A percentile compares a stretch with the other conserved stretches of the same genome.
Conservation (phyloP, 805 yeast genomes). For the Pichia kluyveri region DNA sequence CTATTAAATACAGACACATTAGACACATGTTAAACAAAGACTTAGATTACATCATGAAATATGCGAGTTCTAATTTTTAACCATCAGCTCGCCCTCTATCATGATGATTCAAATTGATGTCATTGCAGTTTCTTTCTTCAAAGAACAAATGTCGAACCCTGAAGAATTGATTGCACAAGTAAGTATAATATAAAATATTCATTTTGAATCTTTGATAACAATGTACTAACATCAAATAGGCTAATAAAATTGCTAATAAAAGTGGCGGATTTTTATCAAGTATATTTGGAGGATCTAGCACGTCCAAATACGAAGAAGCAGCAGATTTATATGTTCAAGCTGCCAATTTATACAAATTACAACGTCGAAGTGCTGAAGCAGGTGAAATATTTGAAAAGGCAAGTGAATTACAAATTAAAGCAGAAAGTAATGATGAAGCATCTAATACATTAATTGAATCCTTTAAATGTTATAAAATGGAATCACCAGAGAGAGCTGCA, state of each 20-base stretch:
- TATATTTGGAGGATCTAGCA: conserved; percentile 53
- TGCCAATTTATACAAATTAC: conserved; percentile 78
- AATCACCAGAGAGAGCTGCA: conserved; percentile 70
- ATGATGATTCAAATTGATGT: too few relatives aligned
- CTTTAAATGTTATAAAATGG: conserved; percentile 72
- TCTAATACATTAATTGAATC: conserved; percentile 88
- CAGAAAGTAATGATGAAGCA: conserved; percentile 80
- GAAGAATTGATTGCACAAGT: conserved; percentile 26
- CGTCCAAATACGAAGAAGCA: conserved; percentile 78
- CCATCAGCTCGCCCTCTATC: too few relatives aligned
- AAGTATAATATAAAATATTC: conserved; percentile 11
- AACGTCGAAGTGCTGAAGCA: conserved; percentile 63
- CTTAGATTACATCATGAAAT: too few relatives aligned
- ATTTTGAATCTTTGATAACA: neutral
- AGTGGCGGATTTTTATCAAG: conserved; percentile 59
- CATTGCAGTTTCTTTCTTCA: too few relatives aligned
- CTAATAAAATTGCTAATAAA: conserved; percentile 61
- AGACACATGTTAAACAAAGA: too few relatives aligned
- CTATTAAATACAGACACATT: too few relatives aligned
- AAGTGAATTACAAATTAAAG: conserved; percentile 65
- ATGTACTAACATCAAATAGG: conserved; percentile 29
- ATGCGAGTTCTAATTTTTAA: too few relatives aligned
- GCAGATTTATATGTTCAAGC: conserved; percentile 86
- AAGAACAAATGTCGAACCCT: conserved; percentile 24
- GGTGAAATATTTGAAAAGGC: conserved; percentile 83